These are phyloP conservation scores for Wickerhamiella infanticola DNA, from an alignment of 1,139 yeast species.

Conservation along the genomic window DNA sequence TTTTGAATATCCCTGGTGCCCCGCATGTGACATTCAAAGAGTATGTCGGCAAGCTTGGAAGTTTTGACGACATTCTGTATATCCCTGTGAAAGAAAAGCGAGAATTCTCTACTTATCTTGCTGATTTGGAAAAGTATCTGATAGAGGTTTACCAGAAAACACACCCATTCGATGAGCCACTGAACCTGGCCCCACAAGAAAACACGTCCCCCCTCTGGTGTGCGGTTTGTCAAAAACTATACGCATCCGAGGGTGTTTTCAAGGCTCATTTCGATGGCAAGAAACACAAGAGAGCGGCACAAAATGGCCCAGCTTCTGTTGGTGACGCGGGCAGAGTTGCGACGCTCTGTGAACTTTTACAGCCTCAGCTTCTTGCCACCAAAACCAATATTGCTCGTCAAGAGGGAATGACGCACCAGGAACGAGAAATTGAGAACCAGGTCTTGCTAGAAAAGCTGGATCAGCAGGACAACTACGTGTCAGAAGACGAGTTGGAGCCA, in stretches of 20 bases:
- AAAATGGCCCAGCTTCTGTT: background rate
- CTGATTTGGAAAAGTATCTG: conserved; percentile 33
- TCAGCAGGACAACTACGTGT: conserved; percentile 14
- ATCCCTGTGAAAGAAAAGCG: conserved; percentile 13
- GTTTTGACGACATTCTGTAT: conserved; percentile 23
- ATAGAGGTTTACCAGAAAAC: conserved; percentile 31
- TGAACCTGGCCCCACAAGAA: background rate
- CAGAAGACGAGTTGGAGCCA: conserved; percentile 13
- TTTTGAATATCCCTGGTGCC: conserved; percentile 30
- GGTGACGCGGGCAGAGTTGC: background rate
- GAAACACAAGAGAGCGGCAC: conserved; percentile 46
- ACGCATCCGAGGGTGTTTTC: conserved; percentile 52
- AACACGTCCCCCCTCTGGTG: conserved; percentile 31
- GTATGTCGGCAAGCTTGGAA: conserved; percentile 34
- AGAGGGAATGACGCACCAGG: conserved; percentile 59
- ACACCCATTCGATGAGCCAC: conserved; percentile 14
- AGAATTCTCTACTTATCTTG: conserved; percentile 32
- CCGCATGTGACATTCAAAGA: conserved; percentile 31
- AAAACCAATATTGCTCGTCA: conserved; percentile 49
- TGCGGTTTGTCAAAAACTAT: conserved; percentile 44
- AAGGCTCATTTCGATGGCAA: conserved; percentile 59
- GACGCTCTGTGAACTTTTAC: conserved; percentile 15
- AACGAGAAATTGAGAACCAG: conserved; percentile 40
- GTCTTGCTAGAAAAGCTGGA: conserved; percentile 29
- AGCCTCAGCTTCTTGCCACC: conserved; percentile 34